These are phyloP conservation scores for Wickerhamomyces ciferrii DNA, from an alignment of 805 yeast species.

Conservation along the genomic window DNA sequence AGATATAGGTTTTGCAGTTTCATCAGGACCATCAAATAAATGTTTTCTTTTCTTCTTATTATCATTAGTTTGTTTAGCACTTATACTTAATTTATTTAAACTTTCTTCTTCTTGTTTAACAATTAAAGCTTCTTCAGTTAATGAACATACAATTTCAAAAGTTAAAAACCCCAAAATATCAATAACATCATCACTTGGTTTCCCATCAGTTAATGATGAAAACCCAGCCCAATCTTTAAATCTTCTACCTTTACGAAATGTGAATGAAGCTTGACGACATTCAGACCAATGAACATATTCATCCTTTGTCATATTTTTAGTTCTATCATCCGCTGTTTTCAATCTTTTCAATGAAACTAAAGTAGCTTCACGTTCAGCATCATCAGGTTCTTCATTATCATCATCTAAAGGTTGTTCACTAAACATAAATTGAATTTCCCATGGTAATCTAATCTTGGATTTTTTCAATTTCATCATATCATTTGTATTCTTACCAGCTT, in stretches of 20 bases:
- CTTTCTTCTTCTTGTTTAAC: constrained; percentile 67
- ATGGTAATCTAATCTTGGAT: constrained; percentile 79
- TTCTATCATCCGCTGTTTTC: constrained; percentile 91
- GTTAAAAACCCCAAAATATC: constrained; percentile 94
- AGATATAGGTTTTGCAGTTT: constrained; percentile 68
- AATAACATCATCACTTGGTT: constrained; percentile 94
- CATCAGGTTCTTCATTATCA: constrained; percentile 67
- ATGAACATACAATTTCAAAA: constrained; percentile 91
- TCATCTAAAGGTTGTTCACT: constrained; percentile 81
- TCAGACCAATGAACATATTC: constrained; percentile 99
- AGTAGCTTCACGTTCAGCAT: constrained; percentile 86
- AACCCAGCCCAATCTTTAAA: constrained; percentile 97
- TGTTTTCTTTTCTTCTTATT: constrained; percentile 47
- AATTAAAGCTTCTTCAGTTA: constrained; percentile 86
- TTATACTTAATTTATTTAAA: constrained; percentile 26
- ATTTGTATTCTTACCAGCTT: constrained; percentile 35
- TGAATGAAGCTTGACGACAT: constrained; percentile 95
- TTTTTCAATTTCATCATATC: constrained; percentile 57
- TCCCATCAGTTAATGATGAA: constrained; percentile 73
- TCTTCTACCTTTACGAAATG: constrained; percentile 89
- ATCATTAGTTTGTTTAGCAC: constrained; percentile 21
- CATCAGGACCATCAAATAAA: constrained; percentile 85
- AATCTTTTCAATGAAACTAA: constrained; percentile 82
- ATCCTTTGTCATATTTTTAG: constrained; percentile 89
- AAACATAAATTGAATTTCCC: constrained; percentile 95